Percentiles rank a stretch among this genome's conserved stretches.
Evolutionary conservation across 169 alveolate species (phyloP).

Genomic region (Cardiosporidium cionae): DNA sequence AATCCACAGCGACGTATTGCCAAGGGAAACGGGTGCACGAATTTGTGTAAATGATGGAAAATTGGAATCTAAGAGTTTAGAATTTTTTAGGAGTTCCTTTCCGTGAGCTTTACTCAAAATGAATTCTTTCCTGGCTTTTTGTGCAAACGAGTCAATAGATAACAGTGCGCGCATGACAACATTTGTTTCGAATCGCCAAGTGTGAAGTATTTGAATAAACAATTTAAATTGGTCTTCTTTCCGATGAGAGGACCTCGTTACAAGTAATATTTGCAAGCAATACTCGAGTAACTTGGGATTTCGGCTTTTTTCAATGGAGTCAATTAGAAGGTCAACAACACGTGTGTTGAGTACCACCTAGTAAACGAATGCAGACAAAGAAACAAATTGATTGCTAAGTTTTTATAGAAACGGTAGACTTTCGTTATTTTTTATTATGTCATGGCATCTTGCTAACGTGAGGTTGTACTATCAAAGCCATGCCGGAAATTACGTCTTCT

Average conservation of each 20-base stretch:
- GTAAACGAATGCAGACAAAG: too few species aligned
- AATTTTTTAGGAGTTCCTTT: too few species aligned
- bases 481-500: conserved; percentile 30
- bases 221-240: conserved; percentile 18
- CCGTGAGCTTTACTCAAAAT: too few species aligned
- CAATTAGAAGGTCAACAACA: conserved; percentile 27
- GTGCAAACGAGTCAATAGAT: not conserved
- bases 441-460: too few species aligned
- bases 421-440: too few species aligned
- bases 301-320: not conserved
- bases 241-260: conserved; percentile 33
- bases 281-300: conserved; percentile 14
- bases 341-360: conserved; percentile 30
- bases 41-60: too few species aligned
- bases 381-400: too few species aligned
- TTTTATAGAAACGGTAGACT: too few species aligned
- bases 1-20: too few species aligned
- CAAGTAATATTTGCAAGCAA: conserved; percentile 31
- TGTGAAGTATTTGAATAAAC: conserved; percentile 16
- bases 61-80: too few species aligned
- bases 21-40: too few species aligned
- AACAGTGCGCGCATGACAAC: conserved; percentile 1
- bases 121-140: not conserved
- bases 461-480: conserved; percentile 36
- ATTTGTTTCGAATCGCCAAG: conserved; percentile 28